A percentile compares a stretch with the other conserved stretches of the same genome.
Evolutionary conservation across 495 filamentous ascomycete genomes (phyloP).

Genomic region (Podospora pseudopauciseta): DNA sequence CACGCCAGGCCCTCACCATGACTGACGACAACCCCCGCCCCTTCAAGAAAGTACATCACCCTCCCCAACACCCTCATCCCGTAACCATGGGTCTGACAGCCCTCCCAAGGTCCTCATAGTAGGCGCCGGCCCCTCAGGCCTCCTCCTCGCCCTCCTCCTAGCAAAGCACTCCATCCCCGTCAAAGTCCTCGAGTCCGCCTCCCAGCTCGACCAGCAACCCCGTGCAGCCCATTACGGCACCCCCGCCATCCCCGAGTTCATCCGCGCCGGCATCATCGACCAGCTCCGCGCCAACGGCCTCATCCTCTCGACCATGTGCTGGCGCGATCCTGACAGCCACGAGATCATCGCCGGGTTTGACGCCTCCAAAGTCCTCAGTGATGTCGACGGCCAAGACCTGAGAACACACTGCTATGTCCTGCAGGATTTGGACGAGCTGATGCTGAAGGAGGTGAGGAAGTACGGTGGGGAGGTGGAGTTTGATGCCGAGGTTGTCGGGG

Average conservation of each 20-base stretch:
- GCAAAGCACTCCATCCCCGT: conserved; percentile 53
- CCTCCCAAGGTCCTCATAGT: conserved; percentile 39
- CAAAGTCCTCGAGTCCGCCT: conserved; percentile 50
- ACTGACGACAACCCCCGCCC: neutral
- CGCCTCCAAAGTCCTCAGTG: conserved; percentile 9
- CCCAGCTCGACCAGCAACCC: conserved; percentile 51
- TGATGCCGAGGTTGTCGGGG: conserved; percentile 36
- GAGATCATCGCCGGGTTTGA: conserved; percentile 11
- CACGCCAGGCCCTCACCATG: neutral
- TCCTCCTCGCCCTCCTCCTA: conserved; percentile 56
- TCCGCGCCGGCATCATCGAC: conserved; percentile 54
- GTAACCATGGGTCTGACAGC: conserved; percentile 15
- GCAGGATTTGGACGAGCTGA: conserved; percentile 38
- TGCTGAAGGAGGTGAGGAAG: conserved; percentile 48
- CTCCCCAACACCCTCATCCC: neutral
- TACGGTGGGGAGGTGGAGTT: conserved; percentile 41
- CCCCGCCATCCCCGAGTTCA: conserved; percentile 50
- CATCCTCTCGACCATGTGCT: conserved; percentile 47
- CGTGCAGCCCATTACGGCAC: conserved; percentile 53
- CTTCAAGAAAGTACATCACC: neutral
- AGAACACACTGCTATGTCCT: conserved; percentile 37
- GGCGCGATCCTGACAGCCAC: conserved; percentile 33
- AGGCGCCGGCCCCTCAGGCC: conserved; percentile 57
- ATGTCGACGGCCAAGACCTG: conserved; percentile 30
- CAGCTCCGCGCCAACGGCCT: conserved; percentile 49